These are phyloP conservation scores for Halenospora varia DNA, from an alignment of 495 filamentous ascomycete species.

Conservation along the genomic window DNA sequence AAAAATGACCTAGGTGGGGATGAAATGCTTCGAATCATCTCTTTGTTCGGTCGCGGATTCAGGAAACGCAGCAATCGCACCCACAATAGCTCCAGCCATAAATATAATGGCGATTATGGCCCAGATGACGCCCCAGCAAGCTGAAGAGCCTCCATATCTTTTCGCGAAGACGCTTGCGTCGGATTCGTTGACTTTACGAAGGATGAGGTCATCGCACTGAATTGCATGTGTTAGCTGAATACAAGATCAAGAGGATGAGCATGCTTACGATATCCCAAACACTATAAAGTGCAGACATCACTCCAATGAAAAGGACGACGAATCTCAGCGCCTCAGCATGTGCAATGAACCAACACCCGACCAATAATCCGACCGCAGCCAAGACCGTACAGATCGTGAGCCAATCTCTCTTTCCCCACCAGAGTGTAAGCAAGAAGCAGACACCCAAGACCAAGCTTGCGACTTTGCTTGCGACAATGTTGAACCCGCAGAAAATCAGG, in stretches of 20 bases:
- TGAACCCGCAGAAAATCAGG: conserved; percentile 75
- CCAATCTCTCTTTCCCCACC: conserved; percentile 78
- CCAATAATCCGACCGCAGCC: conserved; percentile 63
- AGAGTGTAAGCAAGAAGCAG: conserved; percentile 71
- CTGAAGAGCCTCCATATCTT: conserved; percentile 72
- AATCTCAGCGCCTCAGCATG: conserved; percentile 70
- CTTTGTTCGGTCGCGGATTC: conserved; percentile 63
- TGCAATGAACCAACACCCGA: conserved; percentile 76
- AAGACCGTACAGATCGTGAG: conserved; percentile 67
- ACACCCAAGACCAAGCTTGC: conserved; percentile 68
- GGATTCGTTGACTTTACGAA: conserved; percentile 75
- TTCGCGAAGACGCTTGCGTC: conserved; percentile 79
- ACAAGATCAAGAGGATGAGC: background rate
- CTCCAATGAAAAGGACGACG: conserved; percentile 76
- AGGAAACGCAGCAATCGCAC: conserved; percentile 71
- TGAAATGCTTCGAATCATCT: conserved; percentile 62
- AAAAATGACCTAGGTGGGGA: too few species aligned
- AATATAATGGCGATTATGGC: conserved; percentile 64
- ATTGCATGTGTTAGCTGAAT: conserved; percentile 9
- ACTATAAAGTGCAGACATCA: conserved; percentile 73
- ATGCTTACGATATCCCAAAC: conserved; percentile 79
- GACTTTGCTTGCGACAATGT: conserved; percentile 75
- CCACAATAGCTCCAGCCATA: conserved; percentile 67
- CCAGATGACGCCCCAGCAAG: conserved; percentile 81
- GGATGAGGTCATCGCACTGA: conserved; percentile 74